These are phyloP conservation scores for Talaromyces proteolyticus DNA, from an alignment of 495 filamentous ascomycete species.

Conservation along the genomic window DNA sequence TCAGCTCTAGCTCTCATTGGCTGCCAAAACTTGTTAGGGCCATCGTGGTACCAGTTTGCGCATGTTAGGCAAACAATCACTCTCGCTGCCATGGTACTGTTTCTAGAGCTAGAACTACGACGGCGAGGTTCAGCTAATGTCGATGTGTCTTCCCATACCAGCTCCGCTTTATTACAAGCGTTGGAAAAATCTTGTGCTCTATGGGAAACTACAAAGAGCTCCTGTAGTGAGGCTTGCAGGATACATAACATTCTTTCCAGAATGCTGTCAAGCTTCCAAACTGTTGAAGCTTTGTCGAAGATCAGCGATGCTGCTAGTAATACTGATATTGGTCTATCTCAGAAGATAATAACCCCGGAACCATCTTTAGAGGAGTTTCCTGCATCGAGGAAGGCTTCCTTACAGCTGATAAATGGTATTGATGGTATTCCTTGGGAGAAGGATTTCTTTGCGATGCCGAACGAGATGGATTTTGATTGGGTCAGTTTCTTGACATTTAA, in stretches of 20 bases:
- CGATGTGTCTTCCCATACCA: background rate
- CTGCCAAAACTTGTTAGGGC: background rate
- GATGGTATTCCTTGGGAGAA: background rate
- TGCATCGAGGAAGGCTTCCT: background rate
- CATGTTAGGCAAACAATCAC: background rate
- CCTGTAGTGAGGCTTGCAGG: background rate
- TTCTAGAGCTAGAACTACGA: slow-evolving; percentile 3
- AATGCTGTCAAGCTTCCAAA: background rate
- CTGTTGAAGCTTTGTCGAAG: background rate
- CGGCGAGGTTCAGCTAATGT: background rate
- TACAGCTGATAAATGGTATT: background rate
- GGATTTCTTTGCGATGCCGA: background rate
- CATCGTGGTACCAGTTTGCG: slow-evolving; percentile 3
- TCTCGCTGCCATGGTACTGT: slow-evolving; percentile 2
- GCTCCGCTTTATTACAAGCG: background rate
- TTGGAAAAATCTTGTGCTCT: background rate
- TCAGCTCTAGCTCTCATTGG: background rate
- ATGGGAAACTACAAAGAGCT: background rate
- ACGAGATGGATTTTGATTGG: slow-evolving; percentile 6
- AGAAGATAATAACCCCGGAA: background rate
- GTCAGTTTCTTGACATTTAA: background rate
- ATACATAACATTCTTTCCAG: background rate
- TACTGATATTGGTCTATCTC: background rate
- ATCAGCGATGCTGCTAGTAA: no score
- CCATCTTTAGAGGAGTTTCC: background rate